Evolutionary conservation across 1,139 yeast species (phyloP), one percentile per base, ranked within the genome.

Genomic region (Debaryomycetaceae sp.): DNA sequence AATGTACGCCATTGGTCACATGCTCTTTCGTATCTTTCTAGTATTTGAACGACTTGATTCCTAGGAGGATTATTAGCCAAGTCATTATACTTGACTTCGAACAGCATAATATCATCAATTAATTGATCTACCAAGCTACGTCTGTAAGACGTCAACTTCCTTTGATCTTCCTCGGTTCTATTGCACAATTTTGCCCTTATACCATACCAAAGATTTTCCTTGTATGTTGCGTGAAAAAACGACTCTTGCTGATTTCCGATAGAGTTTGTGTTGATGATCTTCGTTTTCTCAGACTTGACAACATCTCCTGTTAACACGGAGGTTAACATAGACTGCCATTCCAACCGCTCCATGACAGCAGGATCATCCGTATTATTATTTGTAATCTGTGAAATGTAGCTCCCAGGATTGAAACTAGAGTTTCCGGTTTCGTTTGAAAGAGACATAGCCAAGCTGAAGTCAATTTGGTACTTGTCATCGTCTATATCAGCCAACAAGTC

Each of bases 241-340:
- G 75, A 71, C 47, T 78, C 83, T 47, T 75, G 78, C 39, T 68
- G 71, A 45, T 70, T 69, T 37, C 66, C 65, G 1, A 66, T 64
- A 56, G 66, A 62, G 66, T 78, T 54, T 60, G 70, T 58, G 66
- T 66, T 64, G 36, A 81, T 83, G 43, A 93, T 75, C 58, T 91
- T 85, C 4, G 95, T 85, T 66, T 91, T 93, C 61, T 93, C 99
- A 8, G 95, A 86, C 37, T 85, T 78, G 20, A 93, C 90, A 41
- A 93, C 96, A 60, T 93, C 99, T 51, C 99, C 98, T 2, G 95
- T 91, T 36, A 93, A 75, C 2, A 93, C 99, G 5, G 93, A 80
- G 4, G 88, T 79, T 40, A 93, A 72, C 97, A 93, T 89, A 0
- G 95, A 81, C 62, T 93, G 98, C 99, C 99, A 93, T 66, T 91